A percentile compares a stretch with the other conserved stretches of the same genome.
phyloP scores from a whole-genome alignment of 1,284 basidiomycete species.

The Leccinum subrobustum region DNA sequence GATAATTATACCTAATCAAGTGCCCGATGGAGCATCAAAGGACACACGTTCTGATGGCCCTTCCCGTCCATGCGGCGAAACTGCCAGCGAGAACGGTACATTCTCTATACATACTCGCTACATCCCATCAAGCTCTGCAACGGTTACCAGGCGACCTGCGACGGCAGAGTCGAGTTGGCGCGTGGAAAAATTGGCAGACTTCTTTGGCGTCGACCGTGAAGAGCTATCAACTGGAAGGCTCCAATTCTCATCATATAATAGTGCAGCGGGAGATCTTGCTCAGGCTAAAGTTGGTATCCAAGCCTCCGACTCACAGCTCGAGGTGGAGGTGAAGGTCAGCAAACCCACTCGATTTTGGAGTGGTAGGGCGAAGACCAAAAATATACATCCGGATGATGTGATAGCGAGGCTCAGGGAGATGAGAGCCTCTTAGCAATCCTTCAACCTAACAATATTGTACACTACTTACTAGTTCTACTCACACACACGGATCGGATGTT shows the following conservation, averaged over 20 bases:
- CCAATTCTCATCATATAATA: conserved; percentile 1
- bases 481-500: neutral
- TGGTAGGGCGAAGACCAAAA: conserved; percentile 26
- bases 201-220: conserved; percentile 57
- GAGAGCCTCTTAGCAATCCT: conserved; percentile 32
- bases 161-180: conserved; percentile 8
- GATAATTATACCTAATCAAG: neutral
- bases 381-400: conserved; percentile 41
- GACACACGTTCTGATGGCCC: neutral
- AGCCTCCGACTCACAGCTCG: conserved; percentile 13
- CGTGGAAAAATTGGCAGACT: conserved; percentile 51
- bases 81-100: neutral
- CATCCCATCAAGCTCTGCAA: neutral
- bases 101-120: neutral
- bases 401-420: conserved; percentile 51
- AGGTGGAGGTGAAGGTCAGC: conserved; percentile 40
- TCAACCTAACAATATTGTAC: neutral
- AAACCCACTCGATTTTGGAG: conserved; percentile 41
- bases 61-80: neutral
- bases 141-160: neutral
- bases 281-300: neutral
- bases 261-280: conserved; percentile 5
- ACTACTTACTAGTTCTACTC: neutral
- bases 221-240: conserved; percentile 34
- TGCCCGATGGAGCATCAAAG: neutral